Conservation (phyloP, 2,329 filamentous ascomycete genomes). For the Fusarium ramigenum region DNA sequence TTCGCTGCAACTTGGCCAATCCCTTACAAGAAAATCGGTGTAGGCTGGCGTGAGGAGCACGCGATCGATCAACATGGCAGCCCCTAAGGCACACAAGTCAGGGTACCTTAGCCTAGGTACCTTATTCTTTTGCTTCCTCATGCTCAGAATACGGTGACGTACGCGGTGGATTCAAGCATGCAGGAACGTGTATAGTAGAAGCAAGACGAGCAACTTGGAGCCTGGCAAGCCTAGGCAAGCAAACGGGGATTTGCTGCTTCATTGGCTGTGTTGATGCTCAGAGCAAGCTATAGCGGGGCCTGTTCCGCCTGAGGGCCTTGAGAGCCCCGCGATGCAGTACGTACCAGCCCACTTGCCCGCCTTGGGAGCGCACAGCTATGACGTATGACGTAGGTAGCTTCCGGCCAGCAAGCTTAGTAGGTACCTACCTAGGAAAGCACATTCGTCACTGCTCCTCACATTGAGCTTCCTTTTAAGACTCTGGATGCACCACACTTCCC, state of each 20-base stretch:
- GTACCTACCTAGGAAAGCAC: slow-evolving; percentile 9
- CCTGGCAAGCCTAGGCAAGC: slow-evolving; percentile 30
- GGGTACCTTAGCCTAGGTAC: too few species aligned
- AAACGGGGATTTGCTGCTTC: not conserved
- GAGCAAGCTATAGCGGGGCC: slow-evolving; percentile 3
- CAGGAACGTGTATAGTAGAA: slow-evolving; percentile 35
- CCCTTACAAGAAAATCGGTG: not conserved
- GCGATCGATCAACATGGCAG: slow-evolving; percentile 22
- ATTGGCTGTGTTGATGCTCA: slow-evolving; percentile 12
- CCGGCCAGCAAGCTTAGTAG: slow-evolving; percentile 24
- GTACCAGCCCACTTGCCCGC: slow-evolving; percentile 20
- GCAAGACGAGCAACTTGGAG: slow-evolving; percentile 23
- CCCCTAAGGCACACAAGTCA: not conserved
- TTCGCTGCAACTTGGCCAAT: slow-evolving; percentile 18
- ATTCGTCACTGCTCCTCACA: slow-evolving; percentile 30
- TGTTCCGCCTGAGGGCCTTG: not conserved
- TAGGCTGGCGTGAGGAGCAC: slow-evolving; percentile 22
- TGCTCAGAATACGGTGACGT: slow-evolving; percentile 37
- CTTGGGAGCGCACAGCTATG: slow-evolving; percentile 30
- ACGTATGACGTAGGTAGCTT: slow-evolving; percentile 38
- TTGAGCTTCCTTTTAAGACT: slow-evolving; percentile 41
- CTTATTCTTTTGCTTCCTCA: not conserved
- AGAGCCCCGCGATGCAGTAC: slow-evolving; percentile 28
- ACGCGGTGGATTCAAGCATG: slow-evolving; percentile 36
- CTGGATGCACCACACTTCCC: slow-evolving; percentile 3